Base-by-base conservation (phyloP, 108 stramenopile genomes). In the Conticribra weissflogii region DNA sequence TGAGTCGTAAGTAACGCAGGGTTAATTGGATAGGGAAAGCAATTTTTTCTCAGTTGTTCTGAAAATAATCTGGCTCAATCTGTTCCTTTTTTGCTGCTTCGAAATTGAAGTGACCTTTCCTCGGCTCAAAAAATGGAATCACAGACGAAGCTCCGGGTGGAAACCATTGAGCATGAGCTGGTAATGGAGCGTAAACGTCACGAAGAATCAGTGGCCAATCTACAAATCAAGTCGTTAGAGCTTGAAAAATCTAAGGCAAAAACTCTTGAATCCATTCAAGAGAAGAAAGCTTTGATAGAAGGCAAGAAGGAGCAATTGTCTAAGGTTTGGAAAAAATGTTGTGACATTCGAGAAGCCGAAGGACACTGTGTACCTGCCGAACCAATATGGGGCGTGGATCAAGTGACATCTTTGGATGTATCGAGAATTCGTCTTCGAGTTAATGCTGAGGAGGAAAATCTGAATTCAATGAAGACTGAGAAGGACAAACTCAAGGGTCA, bases 131-230 rank as follows among this genome's bases (percentile, higher is more conserved):
- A 81, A 52, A 81, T 74, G 32, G 82, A 85, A 50, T 56, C 69
- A 28, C 65, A 80, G 27, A 77, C 82, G 36, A 85, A 81, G 50
- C 70, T 83, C 52, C 75, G 72, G n/a, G 75, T 81, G 17, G 72
- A 83, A 63, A 80, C 71, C 16, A 81, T 81, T 36, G 70, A 71
- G 53, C 75, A 72, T 14, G 85, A 85, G 24, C 52, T 78, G n/a
- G 60, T 59, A 25, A 50, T 82, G 63, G 84, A 89, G 65, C 58
- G 59, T 31, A 58, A 79, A 31, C 80, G 83, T 22, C 74, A 83
- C 33, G 52, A 45, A 3, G 75, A 69, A 19, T 57, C 57, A 14
- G 56, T 74, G 28, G 60, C 47, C n/a, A 29, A 62, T 22, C 56
- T 77, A 17, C 45, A 68, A 21, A 22, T 45, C 8, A 66, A 68